Conservation (phyloP, 805 yeast species). For the Candida quercuum region DNA sequence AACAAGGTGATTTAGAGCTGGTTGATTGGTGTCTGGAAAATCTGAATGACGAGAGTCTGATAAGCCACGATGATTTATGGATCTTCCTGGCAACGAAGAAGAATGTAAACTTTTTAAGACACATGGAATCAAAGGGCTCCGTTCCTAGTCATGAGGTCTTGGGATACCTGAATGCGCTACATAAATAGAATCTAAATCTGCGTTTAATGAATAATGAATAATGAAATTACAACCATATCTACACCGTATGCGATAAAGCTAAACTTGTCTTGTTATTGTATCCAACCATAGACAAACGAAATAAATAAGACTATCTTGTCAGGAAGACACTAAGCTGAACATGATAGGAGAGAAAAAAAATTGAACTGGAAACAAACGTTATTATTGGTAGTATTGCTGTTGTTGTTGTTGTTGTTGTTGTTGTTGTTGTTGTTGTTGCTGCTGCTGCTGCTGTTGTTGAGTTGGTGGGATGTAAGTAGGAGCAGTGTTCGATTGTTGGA, state of each 20-base stretch:
- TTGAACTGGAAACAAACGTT: not conserved
- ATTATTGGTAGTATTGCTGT: conserved; percentile 13
- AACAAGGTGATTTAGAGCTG: conserved; percentile 3
- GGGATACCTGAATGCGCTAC: conserved; percentile 1
- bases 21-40: conserved; percentile 16
- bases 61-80: conserved; percentile 19
- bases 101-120: conserved; percentile 7
- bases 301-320: not conserved
- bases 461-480: not conserved
- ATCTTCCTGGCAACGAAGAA: conserved; percentile 5
- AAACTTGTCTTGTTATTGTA: not conserved
- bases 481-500: conserved; percentile 1
- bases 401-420: conserved; percentile 11
- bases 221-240: no score
- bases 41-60: conserved; percentile 3
- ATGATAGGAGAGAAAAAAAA: not conserved
- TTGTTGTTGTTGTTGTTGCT: conserved; percentile 5
- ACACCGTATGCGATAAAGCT: no score
- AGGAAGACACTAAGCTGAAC: no score
- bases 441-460: conserved; percentile 4
- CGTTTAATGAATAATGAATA: not conserved
- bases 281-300: not conserved
- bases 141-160: conserved; percentile 17
- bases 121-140: conserved; percentile 17
- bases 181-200: not conserved